phyloP scores from a whole-genome alignment of 2,329 filamentous ascomycete species.

The Phoma herbarum region DNA sequence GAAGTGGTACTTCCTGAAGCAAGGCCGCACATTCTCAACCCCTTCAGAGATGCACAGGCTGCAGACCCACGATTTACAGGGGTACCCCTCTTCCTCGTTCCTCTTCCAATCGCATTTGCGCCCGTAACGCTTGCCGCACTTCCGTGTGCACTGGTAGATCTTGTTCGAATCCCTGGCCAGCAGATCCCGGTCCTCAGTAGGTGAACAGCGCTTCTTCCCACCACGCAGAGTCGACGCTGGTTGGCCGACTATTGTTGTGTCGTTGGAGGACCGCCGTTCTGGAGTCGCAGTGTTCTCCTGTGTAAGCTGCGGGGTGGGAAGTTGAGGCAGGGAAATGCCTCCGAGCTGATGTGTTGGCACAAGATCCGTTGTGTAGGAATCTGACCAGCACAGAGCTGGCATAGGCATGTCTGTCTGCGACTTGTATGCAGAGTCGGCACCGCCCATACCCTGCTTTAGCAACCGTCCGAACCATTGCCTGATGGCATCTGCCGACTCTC shows the following conservation, averaged over 20 bases:
- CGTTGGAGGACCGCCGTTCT: slow-evolving; percentile 28
- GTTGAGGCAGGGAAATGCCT: slow-evolving; percentile 4
- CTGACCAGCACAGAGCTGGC: slow-evolving; percentile 34
- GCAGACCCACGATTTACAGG: slow-evolving; percentile 47
- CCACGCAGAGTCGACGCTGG: slow-evolving; percentile 34
- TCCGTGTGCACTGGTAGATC: slow-evolving; percentile 51
- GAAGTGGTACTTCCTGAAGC: slow-evolving; percentile 51
- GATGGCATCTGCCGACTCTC: slow-evolving; percentile 44
- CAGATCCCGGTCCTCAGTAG: slow-evolving; percentile 41
- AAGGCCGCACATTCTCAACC: slow-evolving; percentile 48
- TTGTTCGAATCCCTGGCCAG: slow-evolving; percentile 46
- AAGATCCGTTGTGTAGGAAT: slow-evolving; percentile 28
- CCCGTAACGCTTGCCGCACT: slow-evolving; percentile 50
- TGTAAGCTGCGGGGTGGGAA: slow-evolving; percentile 7
- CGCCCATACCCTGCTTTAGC: slow-evolving; percentile 48
- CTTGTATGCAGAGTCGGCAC: slow-evolving; percentile 50
- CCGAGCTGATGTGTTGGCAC: slow-evolving; percentile 20
- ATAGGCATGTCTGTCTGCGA: slow-evolving; percentile 45
- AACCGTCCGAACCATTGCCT: slow-evolving; percentile 49
- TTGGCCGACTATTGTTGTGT: slow-evolving; percentile 26
- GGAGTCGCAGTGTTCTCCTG: slow-evolving; percentile 26
- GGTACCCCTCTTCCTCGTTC: slow-evolving; percentile 51
- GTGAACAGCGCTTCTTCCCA: slow-evolving; percentile 48
- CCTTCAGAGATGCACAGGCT: slow-evolving; percentile 44
- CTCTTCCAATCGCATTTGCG: slow-evolving; percentile 53